phyloP scores from a whole-genome alignment of 768 basidiomycete genomes.

The Naganishia randhawae region DNA sequence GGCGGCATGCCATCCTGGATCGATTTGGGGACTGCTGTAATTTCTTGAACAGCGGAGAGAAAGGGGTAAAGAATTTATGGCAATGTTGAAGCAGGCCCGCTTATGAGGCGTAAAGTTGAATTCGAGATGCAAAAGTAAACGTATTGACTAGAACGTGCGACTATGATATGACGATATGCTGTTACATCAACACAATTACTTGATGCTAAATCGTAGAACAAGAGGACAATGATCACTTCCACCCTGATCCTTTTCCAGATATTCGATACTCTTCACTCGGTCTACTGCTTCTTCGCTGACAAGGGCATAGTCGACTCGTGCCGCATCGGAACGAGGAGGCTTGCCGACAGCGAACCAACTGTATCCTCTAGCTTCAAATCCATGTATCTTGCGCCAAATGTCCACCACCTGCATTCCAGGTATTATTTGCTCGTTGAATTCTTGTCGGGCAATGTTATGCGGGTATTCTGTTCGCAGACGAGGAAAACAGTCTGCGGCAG shows the following conservation, averaged over 20 bases:
- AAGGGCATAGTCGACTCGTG: slow-evolving; percentile 35
- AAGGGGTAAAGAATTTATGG: neutral
- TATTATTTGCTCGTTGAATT: slow-evolving; percentile 35
- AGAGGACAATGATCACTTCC: neutral
- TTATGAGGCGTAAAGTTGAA: neutral
- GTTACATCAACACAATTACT: neutral
- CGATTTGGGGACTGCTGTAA: slow-evolving; percentile 18
- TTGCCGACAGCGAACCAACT: slow-evolving; percentile 35
- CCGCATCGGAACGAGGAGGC: slow-evolving; percentile 29
- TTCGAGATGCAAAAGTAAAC: neutral
- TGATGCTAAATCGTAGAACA: neutral
- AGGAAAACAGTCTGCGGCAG: slow-evolving; percentile 31
- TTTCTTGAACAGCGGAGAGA: too few relatives aligned
- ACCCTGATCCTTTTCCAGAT: slow-evolving; percentile 1
- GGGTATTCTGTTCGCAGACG: slow-evolving; percentile 33
- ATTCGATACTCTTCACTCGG: neutral
- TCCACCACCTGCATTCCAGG: slow-evolving; percentile 31
- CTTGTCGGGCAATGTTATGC: slow-evolving; percentile 31
- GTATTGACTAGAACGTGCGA: neutral
- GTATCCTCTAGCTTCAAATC: slow-evolving; percentile 24
- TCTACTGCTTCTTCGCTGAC: slow-evolving; percentile 4
- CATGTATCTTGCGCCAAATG: slow-evolving; percentile 29
- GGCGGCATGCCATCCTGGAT: slow-evolving; percentile 22
- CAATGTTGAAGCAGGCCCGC: neutral
- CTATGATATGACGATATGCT: neutral